Evolutionary conservation across 1,139 yeast genomes (phyloP).

Genomic region (Blastobotrys indianensis): DNA sequence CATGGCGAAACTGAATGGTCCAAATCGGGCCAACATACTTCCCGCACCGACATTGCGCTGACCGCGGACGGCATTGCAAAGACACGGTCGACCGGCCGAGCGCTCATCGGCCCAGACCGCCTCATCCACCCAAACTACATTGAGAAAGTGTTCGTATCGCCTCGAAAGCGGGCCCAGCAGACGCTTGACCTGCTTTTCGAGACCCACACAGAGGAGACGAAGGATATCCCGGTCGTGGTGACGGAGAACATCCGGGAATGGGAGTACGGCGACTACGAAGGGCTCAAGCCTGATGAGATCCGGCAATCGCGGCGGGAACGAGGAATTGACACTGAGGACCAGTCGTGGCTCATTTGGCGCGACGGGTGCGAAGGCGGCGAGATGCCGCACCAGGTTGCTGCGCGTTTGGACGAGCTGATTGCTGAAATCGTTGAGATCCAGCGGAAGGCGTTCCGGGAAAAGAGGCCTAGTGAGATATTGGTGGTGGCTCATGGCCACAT

Average conservation of each 20-base stretch:
- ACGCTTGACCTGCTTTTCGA: conserved; percentile 55
- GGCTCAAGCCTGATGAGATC: conserved; percentile 64
- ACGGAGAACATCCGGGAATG: conserved; percentile 79
- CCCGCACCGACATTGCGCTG: conserved; percentile 71
- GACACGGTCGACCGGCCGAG: conserved; percentile 67
- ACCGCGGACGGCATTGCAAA: conserved; percentile 74
- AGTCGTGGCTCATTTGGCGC: conserved; percentile 89
- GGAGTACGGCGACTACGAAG: conserved; percentile 97
- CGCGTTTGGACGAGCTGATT: conserved; percentile 66
- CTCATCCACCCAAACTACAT: conserved; percentile 60
- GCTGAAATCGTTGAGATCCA: conserved; percentile 58
- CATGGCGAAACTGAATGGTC: conserved; percentile 96
- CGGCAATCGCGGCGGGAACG: conserved; percentile 49
- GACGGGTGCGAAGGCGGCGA: conserved; percentile 96
- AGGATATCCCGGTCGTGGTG: conserved; percentile 17
- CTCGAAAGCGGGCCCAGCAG: conserved; percentile 70
- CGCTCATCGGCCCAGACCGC: conserved; percentile 55
- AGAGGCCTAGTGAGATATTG: conserved; percentile 61
- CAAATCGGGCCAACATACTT: conserved; percentile 84
- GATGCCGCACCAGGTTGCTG: conserved; percentile 53
- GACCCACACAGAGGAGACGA: conserved; percentile 41
- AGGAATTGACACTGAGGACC: conserved; percentile 48
- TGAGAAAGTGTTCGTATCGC: conserved; percentile 66
- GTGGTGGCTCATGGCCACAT: conserved; percentile 94
- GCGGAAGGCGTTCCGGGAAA: conserved; percentile 47